Evolutionary conservation across 306 rosid species (phyloP).

Genomic region (Fragaria nilgerrensis): DNA sequence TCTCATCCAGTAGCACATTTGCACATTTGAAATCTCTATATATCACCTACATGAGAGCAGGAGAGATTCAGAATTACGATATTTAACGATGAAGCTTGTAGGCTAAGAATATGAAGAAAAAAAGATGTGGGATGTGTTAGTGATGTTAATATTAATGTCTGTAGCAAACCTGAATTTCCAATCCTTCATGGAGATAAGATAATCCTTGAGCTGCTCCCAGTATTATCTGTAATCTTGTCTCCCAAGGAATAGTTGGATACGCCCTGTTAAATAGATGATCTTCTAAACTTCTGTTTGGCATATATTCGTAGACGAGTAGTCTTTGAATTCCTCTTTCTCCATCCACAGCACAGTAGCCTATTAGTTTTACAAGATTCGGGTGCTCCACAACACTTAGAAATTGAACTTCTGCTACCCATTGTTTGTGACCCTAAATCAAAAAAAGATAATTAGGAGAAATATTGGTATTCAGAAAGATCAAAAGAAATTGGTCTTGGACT

Average conservation of each 20-base stretch:
- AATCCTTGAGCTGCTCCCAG: slow-evolving; percentile 80
- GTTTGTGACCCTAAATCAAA: slow-evolving; percentile 65
- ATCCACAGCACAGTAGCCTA: slow-evolving; percentile 76
- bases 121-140: background rate
- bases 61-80: background rate
- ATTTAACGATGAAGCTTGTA: background rate
- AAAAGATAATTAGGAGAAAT: slow-evolving; percentile 2
- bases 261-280: slow-evolving; percentile 65
- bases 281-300: slow-evolving; percentile 71
- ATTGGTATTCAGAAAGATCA: background rate
- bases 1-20: slow-evolving; percentile 68
- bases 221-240: slow-evolving; percentile 60
- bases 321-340: slow-evolving; percentile 82
- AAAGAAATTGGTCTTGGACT: background rate
- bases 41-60: slow-evolving; percentile 49
- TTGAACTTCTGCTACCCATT: slow-evolving; percentile 85
- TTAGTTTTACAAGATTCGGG: slow-evolving; percentile 79
- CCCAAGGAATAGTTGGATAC: slow-evolving; percentile 54
- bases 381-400: slow-evolving; percentile 85
- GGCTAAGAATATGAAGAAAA: background rate
- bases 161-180: slow-evolving; percentile 72
- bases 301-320: slow-evolving; percentile 76
- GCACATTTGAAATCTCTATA: slow-evolving; percentile 75
- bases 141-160: background rate
- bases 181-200: slow-evolving; percentile 70